Evolutionary conservation across 2,329 filamentous ascomycete species (phyloP).

Genomic region (Dactylellina cionopaga): DNA sequence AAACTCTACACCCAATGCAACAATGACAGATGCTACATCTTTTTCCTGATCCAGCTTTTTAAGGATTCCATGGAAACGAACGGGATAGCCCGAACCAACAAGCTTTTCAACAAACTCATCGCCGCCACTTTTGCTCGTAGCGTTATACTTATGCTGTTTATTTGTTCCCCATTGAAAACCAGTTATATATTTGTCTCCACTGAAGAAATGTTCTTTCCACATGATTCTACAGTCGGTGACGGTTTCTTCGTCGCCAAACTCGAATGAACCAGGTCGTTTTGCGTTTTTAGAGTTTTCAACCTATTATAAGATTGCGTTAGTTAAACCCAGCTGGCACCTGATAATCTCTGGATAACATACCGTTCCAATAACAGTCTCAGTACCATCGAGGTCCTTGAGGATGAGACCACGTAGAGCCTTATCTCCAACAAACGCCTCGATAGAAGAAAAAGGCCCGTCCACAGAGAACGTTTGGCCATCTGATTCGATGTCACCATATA

Average conservation of each 20-base stretch:
- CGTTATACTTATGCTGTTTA: conserved; percentile 33
- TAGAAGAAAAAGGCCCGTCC: conserved; percentile 34
- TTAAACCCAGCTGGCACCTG: neutral
- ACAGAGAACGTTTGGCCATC: conserved; percentile 30
- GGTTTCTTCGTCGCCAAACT: conserved; percentile 35
- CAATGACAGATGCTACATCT: conserved; percentile 11
- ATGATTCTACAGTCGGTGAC: conserved; percentile 32
- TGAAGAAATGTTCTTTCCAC: conserved; percentile 36
- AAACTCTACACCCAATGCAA: conserved; percentile 37
- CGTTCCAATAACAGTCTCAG: conserved; percentile 37
- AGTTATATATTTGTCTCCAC: conserved; percentile 28
- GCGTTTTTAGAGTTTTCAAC: conserved; percentile 27
- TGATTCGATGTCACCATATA: conserved; percentile 21
- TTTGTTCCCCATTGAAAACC: conserved; percentile 41
- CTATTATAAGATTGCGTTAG: conserved; percentile 13
- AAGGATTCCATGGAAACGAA: conserved; percentile 36
- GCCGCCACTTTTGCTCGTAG: conserved; percentile 29
- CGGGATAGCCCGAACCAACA: conserved; percentile 38
- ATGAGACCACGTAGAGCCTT: conserved; percentile 33
- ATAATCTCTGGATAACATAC: neutral
- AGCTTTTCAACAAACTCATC: conserved; percentile 11
- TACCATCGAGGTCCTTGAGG: conserved; percentile 38
- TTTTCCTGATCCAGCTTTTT: conserved; percentile 27
- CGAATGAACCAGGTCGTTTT: conserved; percentile 36
- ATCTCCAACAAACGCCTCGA: conserved; percentile 38